Base-by-base conservation (phyloP, 2,329 filamentous ascomycete genomes). In the Verticillium isaacii region DNA sequence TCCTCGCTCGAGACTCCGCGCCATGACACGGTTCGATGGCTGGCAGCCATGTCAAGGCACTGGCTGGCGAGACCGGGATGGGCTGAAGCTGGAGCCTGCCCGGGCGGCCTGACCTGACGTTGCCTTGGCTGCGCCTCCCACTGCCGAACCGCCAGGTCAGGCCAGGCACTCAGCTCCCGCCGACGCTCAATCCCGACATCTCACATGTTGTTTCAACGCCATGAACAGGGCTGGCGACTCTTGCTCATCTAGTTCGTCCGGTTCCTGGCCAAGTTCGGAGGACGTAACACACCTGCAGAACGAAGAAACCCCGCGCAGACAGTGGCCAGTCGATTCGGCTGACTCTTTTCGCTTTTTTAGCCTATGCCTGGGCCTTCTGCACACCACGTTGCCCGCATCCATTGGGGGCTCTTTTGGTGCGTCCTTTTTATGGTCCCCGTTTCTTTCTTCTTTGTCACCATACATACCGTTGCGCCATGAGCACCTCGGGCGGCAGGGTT, bases 171-270 rank as follows among this genome's bases (percentile, higher is more conserved):
- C 41, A 50, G 41, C 41, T 50, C 19, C 19, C 41, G n/a, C 5
- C 41, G 41, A 25, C n/a, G n/a, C 41, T 23, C 19, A n/a, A 23
- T 19, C 19, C 41, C 41, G 36, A 15, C 34, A 23, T 29, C 34
- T 36, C 56, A 58, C 56, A 58, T 23, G 41, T 50, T 58, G 56
- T 58, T 58, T 58, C 56, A 58, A 58, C 36, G 56, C 56, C 36
- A 58, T 32, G 56, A 58, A 58, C 57, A 34, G 39, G 36, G 37
- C 37, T 41, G 41, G 41, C n/a, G 41, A 50, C 5, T n/a, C n/a
- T 19, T 50, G 41, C 23, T 50, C 41, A 23, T 50, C 41, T n/a
- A 50, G 41, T 50, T n/a, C 9, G 19, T n/a, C 15, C 41, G 11
- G n/a, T 50, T 25, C 11, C 41, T 25, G 7, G 17, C 5, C 8